These are phyloP conservation scores for Russula sp. DNA, from an alignment of 768 basidiomycete genomes.

Conservation along the genomic window DNA sequence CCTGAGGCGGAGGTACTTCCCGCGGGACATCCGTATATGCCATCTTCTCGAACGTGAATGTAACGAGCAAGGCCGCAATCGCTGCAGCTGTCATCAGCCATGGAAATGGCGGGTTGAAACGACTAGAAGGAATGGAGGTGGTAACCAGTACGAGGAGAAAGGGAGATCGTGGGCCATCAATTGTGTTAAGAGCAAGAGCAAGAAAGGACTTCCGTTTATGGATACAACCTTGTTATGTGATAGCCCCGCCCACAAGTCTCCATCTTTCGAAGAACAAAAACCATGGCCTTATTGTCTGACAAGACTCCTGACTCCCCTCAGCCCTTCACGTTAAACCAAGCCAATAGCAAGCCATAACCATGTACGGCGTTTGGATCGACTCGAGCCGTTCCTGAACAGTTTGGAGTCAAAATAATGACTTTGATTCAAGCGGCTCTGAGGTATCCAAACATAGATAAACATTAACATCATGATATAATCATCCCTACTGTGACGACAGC, in stretches of 20 bases:
- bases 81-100: slow-evolving; percentile 18
- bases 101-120: background rate
- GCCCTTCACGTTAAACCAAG: no score
- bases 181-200: slow-evolving; percentile 3
- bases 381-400: no score
- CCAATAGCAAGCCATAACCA: no score
- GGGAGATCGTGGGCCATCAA: background rate
- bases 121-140: background rate
- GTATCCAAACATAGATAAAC: no score
- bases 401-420: no score
- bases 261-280: no score
- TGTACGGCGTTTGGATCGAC: no score
- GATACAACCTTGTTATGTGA: background rate
- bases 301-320: no score
- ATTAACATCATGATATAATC: background rate
- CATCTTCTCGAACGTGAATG: slow-evolving; percentile 20
- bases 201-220: slow-evolving; percentile 1
- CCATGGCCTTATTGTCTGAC: no score
- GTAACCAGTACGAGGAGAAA: slow-evolving; percentile 20
- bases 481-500: background rate
- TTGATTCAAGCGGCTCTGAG: no score
- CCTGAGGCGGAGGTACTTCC: background rate
- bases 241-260: no score
- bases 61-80: slow-evolving; percentile 14
- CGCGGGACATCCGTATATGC: slow-evolving; percentile 16